Conservation (phyloP, 345 rosid genomes). For the Eucalyptus grandis region DNA sequence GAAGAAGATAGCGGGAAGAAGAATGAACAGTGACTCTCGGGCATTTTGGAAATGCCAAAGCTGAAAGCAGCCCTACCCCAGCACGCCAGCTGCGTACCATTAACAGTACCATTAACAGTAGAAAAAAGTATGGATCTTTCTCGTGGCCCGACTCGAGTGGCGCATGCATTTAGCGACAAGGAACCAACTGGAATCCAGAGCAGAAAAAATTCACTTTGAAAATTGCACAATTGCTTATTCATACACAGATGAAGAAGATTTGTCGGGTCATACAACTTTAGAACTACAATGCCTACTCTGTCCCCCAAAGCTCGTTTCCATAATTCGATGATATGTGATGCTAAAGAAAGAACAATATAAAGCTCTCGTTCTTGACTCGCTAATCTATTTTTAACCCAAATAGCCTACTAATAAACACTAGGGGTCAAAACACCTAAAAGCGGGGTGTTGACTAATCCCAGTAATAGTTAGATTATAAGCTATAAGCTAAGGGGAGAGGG, state of each 20-base stretch:
- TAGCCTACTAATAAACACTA: neutral
- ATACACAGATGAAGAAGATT: neutral
- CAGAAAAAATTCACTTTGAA: neutral
- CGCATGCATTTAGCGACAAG: neutral
- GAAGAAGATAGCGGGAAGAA: no score
- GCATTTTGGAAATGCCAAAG: no score
- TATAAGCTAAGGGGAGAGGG: neutral
- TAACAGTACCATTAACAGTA: no score
- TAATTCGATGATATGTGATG: neutral
- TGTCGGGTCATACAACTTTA: neutral
- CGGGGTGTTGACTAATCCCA: neutral
- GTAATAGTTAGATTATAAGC: neutral
- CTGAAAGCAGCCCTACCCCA: no score
- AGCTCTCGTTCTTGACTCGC: neutral
- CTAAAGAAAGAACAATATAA: neutral
- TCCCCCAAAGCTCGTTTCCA: neutral
- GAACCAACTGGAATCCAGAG: neutral
- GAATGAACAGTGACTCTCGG: no score
- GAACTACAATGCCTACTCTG: neutral
- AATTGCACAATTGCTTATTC: neutral
- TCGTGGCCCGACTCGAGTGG: neutral
- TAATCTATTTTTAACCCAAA: neutral
- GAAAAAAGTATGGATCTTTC: neutral
- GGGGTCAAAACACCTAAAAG: neutral
- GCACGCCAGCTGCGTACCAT: no score